phyloP scores from a whole-genome alignment of 2,329 filamentous ascomycete species.

The Scedosporium dehoogii region DNA sequence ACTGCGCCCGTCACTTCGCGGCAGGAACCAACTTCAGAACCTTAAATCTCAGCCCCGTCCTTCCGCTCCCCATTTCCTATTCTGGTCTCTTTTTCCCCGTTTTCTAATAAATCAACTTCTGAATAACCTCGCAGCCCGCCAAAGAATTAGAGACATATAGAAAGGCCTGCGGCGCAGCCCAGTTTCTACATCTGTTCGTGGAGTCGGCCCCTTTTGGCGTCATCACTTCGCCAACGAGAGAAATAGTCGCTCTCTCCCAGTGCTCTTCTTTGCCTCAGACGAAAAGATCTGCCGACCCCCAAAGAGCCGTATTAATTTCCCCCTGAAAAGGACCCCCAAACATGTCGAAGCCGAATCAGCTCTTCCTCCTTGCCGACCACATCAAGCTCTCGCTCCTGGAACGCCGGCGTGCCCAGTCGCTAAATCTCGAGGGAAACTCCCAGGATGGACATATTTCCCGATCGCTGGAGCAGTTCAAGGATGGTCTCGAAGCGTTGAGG shows the following conservation, averaged over 20 bases:
- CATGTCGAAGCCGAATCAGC: constrained; percentile 59
- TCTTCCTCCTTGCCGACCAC: constrained; percentile 90
- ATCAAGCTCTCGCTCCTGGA: constrained; percentile 94
- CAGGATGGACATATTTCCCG: constrained; percentile 85
- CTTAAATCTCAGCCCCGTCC: background rate
- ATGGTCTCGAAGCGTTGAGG: constrained; percentile 64
- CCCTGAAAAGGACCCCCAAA: constrained; percentile 4
- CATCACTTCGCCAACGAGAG: background rate
- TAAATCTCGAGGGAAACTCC: constrained; percentile 67
- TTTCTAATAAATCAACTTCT: background rate
- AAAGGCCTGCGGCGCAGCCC: too few relatives aligned
- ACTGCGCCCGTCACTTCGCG: too few relatives aligned
- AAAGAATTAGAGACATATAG: too few relatives aligned
- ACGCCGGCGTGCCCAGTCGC: constrained; percentile 72
- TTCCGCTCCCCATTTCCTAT: background rate
- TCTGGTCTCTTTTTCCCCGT: background rate
- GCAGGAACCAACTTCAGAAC: background rate
- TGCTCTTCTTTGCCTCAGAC: too few relatives aligned
- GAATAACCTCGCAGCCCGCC: background rate
- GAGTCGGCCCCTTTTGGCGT: background rate
- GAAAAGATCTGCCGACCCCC: too few relatives aligned
- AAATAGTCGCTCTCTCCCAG: too few relatives aligned
- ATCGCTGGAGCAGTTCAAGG: constrained; percentile 76
- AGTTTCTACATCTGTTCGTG: too few relatives aligned
- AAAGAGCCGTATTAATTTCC: too few relatives aligned